Conservation (phyloP, 202 grass and related monocot genomes). For the Cymbopogon flexuosus region DNA sequence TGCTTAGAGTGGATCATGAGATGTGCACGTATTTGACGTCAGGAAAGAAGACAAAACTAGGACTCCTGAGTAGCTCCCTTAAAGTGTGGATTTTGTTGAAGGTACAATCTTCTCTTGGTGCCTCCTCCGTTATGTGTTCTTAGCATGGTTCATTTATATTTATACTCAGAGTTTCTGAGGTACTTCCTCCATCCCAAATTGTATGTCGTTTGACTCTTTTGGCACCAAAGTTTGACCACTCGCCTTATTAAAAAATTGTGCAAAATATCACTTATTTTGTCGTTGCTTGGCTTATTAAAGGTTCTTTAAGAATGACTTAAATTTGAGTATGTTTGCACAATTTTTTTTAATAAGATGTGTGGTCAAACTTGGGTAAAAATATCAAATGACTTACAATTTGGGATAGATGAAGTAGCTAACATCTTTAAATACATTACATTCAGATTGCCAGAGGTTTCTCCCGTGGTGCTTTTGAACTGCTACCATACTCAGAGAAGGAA, state of each 20-base stretch:
- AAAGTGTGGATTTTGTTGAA: constrained; percentile 91
- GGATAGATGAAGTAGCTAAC: background rate
- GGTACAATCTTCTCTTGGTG: constrained; percentile 39
- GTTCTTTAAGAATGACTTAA: too few relatives aligned
- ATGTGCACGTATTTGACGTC: constrained; percentile 89
- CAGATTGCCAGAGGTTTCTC: constrained; percentile 71
- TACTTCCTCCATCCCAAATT: too few relatives aligned
- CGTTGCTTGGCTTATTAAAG: too few relatives aligned
- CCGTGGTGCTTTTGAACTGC: constrained; percentile 71
- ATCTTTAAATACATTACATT: constrained; percentile 23
- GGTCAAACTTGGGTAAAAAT: too few relatives aligned
- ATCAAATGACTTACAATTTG: too few relatives aligned
- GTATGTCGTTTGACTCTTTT: too few relatives aligned
- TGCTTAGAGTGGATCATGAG: constrained; percentile 71
- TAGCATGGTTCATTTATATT: background rate
- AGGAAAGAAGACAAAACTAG: constrained; percentile 73
- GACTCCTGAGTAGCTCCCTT: constrained; percentile 68
- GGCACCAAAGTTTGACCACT: background rate
- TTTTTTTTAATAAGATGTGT: too few relatives aligned
- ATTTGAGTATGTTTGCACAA: too few relatives aligned
- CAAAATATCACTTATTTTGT: too few relatives aligned
- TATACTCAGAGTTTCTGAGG: background rate
- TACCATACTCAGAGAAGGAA: constrained; percentile 57
- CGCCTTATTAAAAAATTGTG: background rate
- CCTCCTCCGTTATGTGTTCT: background rate